Percentiles rank a stretch among this genome's conserved stretches.
Evolutionary conservation across 129 eudicot species (phyloP).

Genomic region (Centrapalus pauciflorus): DNA sequence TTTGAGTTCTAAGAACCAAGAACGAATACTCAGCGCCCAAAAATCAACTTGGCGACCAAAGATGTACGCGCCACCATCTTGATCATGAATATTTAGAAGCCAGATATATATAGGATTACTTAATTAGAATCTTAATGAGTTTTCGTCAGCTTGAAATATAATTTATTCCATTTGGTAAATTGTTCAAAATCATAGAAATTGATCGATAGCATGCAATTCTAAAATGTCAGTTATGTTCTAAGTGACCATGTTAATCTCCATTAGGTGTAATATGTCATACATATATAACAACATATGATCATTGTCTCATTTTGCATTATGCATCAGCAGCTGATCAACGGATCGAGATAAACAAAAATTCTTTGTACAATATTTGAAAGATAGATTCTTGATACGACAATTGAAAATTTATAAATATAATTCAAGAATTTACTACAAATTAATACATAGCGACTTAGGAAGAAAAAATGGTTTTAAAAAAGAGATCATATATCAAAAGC

Average conservation of each 20-base stretch:
- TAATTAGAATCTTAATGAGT: conserved; percentile 8
- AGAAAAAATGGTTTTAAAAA: too few species aligned
- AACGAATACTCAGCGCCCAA: conserved; percentile 63
- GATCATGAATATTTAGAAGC: conserved; percentile 14
- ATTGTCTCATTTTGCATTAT: too few species aligned
- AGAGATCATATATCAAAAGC: too few species aligned
- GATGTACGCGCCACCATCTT: conserved; percentile 20
- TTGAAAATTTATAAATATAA: too few species aligned
- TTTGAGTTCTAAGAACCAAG: conserved; percentile 43
- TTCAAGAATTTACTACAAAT: too few species aligned
- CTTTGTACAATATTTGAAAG: too few species aligned
- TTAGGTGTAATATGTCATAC: too few species aligned
- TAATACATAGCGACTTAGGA: too few species aligned
- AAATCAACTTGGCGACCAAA: conserved; percentile 76
- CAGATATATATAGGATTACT: conserved; percentile 5
- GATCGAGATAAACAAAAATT: too few species aligned
- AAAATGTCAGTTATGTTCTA: not conserved
- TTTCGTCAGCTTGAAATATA: not conserved
- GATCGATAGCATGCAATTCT: not conserved
- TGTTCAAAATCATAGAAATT: not conserved
- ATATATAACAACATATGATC: too few species aligned
- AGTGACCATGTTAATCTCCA: not conserved
- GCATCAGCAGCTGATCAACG: too few species aligned
- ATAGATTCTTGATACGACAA: too few species aligned
- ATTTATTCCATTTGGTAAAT: not conserved